Percentiles rank a stretch among this genome's conserved stretches.
Conservation (phyloP, 176 grass and related monocot genomes). For the Eragrostis curvula region DNA sequence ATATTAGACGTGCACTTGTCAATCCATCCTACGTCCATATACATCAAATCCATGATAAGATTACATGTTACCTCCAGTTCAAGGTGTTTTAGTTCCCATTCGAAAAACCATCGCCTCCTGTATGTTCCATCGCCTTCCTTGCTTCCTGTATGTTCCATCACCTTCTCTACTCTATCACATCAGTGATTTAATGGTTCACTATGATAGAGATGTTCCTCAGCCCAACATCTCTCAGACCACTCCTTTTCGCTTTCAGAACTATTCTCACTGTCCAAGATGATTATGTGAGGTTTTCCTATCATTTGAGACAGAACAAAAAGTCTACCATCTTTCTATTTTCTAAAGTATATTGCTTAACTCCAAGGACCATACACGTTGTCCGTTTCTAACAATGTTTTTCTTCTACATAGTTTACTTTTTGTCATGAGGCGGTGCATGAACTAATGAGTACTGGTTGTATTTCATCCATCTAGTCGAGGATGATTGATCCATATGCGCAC, state of each 20-base stretch:
- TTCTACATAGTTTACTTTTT: not conserved
- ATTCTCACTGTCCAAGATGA: not conserved
- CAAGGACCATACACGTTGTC: constrained; percentile 17
- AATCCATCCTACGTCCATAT: not conserved
- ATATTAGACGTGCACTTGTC: not conserved
- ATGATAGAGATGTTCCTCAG: not conserved
- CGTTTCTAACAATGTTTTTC: constrained; percentile 14
- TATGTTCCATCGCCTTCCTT: constrained; percentile 2
- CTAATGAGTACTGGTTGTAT: not conserved
- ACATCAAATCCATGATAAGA: constrained; percentile 21
- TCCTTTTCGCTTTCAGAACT: constrained; percentile 8
- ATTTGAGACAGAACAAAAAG: not conserved
- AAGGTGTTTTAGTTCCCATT: not conserved
- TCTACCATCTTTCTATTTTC: not conserved
- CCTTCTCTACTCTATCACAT: constrained; percentile 6
- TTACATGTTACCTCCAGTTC: constrained; percentile 11
- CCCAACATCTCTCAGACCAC: not conserved
- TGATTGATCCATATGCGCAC: constrained; percentile 1
- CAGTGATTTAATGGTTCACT: not conserved
- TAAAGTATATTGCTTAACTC: not conserved
- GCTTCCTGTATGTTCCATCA: constrained; percentile 4
- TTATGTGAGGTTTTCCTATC: not conserved
- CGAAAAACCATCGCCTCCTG: not conserved
- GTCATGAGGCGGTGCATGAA: not conserved
- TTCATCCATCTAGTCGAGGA: not conserved